These are phyloP conservation scores for Pleurotus cornucopiae DNA, from an alignment of 768 basidiomycete species.

Conservation along the genomic window DNA sequence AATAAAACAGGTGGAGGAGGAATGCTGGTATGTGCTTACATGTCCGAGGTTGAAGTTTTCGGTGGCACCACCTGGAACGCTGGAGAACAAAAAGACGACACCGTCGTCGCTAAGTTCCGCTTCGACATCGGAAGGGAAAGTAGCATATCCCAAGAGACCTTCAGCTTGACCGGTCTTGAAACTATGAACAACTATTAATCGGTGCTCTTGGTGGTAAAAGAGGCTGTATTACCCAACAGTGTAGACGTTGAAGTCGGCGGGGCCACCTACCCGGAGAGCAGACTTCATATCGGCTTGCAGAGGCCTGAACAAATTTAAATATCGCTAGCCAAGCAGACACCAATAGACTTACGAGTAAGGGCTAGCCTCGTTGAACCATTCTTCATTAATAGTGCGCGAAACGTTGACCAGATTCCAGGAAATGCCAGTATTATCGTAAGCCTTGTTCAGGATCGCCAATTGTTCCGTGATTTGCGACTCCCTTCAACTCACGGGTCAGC, in stretches of 20 bases:
- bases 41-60: slow-evolving; percentile 38
- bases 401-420: slow-evolving; percentile 36
- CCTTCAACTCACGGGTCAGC: slow-evolving; percentile 15
- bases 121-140: slow-evolving; percentile 43
- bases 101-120: slow-evolving; percentile 44
- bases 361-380: slow-evolving; percentile 45
- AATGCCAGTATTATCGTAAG: slow-evolving; percentile 33
- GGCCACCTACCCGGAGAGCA: slow-evolving; percentile 36
- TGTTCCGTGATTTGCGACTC: slow-evolving; percentile 32
- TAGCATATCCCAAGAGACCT: slow-evolving; percentile 50
- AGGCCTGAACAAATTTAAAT: slow-evolving; percentile 43
- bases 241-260: slow-evolving; percentile 43
- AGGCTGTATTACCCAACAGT: slow-evolving; percentile 37
- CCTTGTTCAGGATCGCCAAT: slow-evolving; percentile 37
- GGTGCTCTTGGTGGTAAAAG: background rate
- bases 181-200: slow-evolving; percentile 16
- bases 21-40: slow-evolving; percentile 15
- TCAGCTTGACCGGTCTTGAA: slow-evolving; percentile 31
- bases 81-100: slow-evolving; percentile 37
- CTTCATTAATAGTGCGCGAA: slow-evolving; percentile 35
- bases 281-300: slow-evolving; percentile 47
- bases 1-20: slow-evolving; percentile 16
- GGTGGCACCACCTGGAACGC: slow-evolving; percentile 39
- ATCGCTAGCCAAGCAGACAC: slow-evolving; percentile 24
- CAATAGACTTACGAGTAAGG: slow-evolving; percentile 15